A percentile compares a stretch with the other conserved stretches of the same genome.
phyloP scores from a whole-genome alignment of 495 filamentous ascomycete genomes.

The Penicillium soppii region DNA sequence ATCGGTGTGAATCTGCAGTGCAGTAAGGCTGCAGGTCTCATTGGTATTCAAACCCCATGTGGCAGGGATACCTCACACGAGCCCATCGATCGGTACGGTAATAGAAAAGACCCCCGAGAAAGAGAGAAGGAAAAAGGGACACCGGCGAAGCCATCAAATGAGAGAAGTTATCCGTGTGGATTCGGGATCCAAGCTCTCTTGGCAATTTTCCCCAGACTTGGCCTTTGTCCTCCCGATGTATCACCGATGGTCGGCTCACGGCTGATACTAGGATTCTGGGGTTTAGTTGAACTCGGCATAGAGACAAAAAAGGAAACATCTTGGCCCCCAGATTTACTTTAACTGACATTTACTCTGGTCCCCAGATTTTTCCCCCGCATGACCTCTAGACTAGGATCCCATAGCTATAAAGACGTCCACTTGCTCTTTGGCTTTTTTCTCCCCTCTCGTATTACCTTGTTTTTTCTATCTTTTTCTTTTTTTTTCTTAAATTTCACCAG shows the following conservation, averaged over 20 bases:
- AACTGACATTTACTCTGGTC: too few species aligned
- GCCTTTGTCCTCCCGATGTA: slow-evolving; percentile 7
- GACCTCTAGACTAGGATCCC: neutral
- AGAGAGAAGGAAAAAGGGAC: neutral
- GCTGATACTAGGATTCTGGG: neutral
- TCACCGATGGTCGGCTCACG: slow-evolving; percentile 13
- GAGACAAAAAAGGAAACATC: neutral
- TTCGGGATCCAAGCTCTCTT: slow-evolving; percentile 28
- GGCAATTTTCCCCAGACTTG: slow-evolving; percentile 17
- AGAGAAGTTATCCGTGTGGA: neutral
- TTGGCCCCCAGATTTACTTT: slow-evolving; percentile 11
- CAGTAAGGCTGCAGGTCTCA: neutral
- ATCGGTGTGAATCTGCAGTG: neutral
- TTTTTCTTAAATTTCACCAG: neutral
- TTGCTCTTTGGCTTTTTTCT: neutral
- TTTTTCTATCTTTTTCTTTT: neutral
- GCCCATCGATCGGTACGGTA: too few species aligned
- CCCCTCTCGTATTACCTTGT: neutral
- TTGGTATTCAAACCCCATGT: too few species aligned
- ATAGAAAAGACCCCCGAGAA: neutral
- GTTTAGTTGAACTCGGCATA: neutral
- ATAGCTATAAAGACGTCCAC: slow-evolving; percentile 8
- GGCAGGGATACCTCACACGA: too few species aligned
- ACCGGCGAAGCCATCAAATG: slow-evolving; percentile 20
- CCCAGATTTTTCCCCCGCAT: slow-evolving; percentile 16